Base-by-base conservation (phyloP, 768 basidiomycete species). In the Megacollybia marginata region DNA sequence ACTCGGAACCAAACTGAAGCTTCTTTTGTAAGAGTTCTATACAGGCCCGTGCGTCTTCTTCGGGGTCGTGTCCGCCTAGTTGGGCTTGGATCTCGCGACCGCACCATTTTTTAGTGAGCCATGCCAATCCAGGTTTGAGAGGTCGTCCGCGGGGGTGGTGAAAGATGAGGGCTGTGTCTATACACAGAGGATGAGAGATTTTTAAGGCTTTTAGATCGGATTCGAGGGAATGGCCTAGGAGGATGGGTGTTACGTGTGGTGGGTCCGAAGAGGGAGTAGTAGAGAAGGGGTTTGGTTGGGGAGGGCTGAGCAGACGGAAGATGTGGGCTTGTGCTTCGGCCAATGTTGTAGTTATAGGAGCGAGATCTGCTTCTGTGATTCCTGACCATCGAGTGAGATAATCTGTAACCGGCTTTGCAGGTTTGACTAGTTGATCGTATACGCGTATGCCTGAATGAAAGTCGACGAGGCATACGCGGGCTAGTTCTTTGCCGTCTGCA, bases 361-460 rank as follows among this genome's bases (percentile, higher is more conserved):
- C 67, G 1, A 98, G 76, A 1, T 78, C 73, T 50, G 81, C 81
- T 9, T 80, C 79, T 0, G 93, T 97, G 54, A 99, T 92, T 2
- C 95, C 95, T 16, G 94, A 97, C 83, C 86, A 98, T 57, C 83
- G 79, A 33, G 95, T 98, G n/a, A 95, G 76, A 62, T 99, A 98
- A 62, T 98, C 94, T 4, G 74, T 68, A 49, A 98, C 82, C 1
- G 88, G 87, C 56, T 88, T 88, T 0, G 76, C 65, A 2, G 95
- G 95, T 61, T 88, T 92, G 52, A 97, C 93, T 12, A 97, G 75
- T 55, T 85, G 82, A 65, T 98, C 94, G 59, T 88, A 96, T 5
- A 96, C 62, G 23, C 90, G 83, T 43, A 77, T 73, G 12, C 80
- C 81, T 4, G 84, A 79, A 33, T 74, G 60, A 59, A 77, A 88